phyloP scores from a whole-genome alignment of 2,329 filamentous ascomycete genomes.

The Anthostomella pinea region DNA sequence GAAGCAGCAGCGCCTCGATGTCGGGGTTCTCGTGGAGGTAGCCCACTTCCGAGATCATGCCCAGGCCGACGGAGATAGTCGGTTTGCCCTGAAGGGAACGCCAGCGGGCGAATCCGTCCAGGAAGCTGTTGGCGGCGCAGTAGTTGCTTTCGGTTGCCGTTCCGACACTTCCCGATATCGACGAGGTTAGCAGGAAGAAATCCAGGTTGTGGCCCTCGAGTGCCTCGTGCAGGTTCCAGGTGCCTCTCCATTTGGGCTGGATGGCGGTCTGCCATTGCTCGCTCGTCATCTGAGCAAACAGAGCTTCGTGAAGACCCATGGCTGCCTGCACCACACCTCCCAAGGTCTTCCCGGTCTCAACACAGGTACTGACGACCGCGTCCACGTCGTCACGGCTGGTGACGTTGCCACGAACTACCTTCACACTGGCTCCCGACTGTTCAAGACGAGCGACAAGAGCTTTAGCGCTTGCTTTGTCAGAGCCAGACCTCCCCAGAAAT shows the following conservation, averaged over 20 bases:
- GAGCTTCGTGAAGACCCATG: constrained; percentile 29
- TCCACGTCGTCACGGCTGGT: constrained; percentile 1
- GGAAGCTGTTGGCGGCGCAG: constrained; percentile 33
- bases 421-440: neutral
- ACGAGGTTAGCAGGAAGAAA: constrained; percentile 32
- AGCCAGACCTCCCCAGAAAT: constrained; percentile 29
- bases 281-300: constrained; percentile 10
- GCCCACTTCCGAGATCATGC: constrained; percentile 35
- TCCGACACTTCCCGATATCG: constrained; percentile 27
- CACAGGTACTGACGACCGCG: neutral
- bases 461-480: constrained; percentile 11
- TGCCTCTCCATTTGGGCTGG: constrained; percentile 15
- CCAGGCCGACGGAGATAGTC: constrained; percentile 20
- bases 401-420: constrained; percentile 14
- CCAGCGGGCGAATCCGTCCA: constrained; percentile 31
- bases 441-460: constrained; percentile 14
- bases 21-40: constrained; percentile 30
- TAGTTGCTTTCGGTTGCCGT: constrained; percentile 35
- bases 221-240: constrained; percentile 15
- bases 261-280: constrained; percentile 20
- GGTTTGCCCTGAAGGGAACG: constrained; percentile 23
- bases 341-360: constrained; percentile 7
- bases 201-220: constrained; percentile 25
- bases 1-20: constrained; percentile 14
- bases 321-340: constrained; percentile 35